These are phyloP conservation scores for Auricularia sp. DNA, from an alignment of 768 basidiomycete species.

Conservation along the genomic window DNA sequence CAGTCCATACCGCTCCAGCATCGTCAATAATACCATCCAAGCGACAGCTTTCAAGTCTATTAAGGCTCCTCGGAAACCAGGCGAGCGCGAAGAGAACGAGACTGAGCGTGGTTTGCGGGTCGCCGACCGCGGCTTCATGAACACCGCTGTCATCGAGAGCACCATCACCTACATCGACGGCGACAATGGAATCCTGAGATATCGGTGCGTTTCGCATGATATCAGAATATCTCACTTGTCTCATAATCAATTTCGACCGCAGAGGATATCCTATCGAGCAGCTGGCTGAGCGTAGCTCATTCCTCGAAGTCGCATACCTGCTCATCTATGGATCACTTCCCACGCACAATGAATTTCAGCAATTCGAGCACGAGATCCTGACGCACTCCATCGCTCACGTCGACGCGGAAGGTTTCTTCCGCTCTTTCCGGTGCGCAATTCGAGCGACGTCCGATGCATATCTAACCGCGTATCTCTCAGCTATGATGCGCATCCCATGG, in stretches of 20 bases:
- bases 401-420: slow-evolving; percentile 60
- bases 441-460: not conserved
- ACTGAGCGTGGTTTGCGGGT: slow-evolving; percentile 58
- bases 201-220: slow-evolving; percentile 39
- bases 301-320: slow-evolving; percentile 78
- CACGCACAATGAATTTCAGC: slow-evolving; percentile 37
- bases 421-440: slow-evolving; percentile 45
- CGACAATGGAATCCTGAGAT: slow-evolving; percentile 72
- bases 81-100: slow-evolving; percentile 73
- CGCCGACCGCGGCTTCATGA: slow-evolving; percentile 37
- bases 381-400: slow-evolving; percentile 63
- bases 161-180: slow-evolving; percentile 86
- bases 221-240: no score
- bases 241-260: not conserved
- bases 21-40: slow-evolving; percentile 67
- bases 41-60: slow-evolving; percentile 78
- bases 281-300: slow-evolving; percentile 67
- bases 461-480: slow-evolving; percentile 25
- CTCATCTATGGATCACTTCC: slow-evolving; percentile 84
- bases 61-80: slow-evolving; percentile 43
- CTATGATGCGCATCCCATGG: slow-evolving; percentile 89
- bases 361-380: slow-evolving; percentile 68
- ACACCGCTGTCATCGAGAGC: slow-evolving; percentile 24
- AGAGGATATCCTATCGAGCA: slow-evolving; percentile 93
- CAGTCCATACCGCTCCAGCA: slow-evolving; percentile 32